Conservation (phyloP, 2,329 filamentous ascomycete genomes). For the Penicillium sp. region DNA sequence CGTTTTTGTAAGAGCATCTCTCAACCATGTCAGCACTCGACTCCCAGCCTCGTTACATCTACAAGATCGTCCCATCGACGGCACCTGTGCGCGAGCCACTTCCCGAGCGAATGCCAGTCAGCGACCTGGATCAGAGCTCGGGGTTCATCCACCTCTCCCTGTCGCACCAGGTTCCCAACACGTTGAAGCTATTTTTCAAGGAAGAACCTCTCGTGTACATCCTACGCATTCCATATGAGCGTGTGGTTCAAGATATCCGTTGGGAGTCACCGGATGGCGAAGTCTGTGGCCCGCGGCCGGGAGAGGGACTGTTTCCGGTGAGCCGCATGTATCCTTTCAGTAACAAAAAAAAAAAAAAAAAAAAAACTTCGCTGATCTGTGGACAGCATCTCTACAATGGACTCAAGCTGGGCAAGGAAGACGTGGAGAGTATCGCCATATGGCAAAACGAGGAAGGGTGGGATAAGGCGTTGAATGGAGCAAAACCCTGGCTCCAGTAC, state of each 20-base stretch:
- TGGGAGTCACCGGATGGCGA: slow-evolving; percentile 41
- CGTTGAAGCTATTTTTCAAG: slow-evolving; percentile 39
- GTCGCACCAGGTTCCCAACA: slow-evolving; percentile 39
- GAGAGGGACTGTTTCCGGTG: slow-evolving; percentile 42
- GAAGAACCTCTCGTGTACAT: slow-evolving; percentile 39
- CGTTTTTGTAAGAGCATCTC: too few species aligned
- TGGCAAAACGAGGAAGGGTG: slow-evolving; percentile 40
- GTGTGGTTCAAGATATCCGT: slow-evolving; percentile 29
- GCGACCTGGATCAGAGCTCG: slow-evolving; percentile 36
- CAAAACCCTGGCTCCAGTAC: slow-evolving; percentile 38
- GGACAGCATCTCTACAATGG: slow-evolving; percentile 41
- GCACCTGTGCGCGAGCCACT: slow-evolving; percentile 36
- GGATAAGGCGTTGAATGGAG: slow-evolving; percentile 34
- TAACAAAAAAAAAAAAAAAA: background rate
- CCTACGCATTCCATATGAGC: slow-evolving; percentile 35
- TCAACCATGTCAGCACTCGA: slow-evolving; percentile 15
- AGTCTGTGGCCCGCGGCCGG: slow-evolving; percentile 36
- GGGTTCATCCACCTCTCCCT: slow-evolving; percentile 42
- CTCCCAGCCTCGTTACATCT: slow-evolving; percentile 34
- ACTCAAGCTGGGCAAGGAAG: slow-evolving; percentile 36
- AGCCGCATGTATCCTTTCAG: slow-evolving; percentile 12
- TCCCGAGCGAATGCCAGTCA: slow-evolving; percentile 37
- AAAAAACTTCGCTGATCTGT: background rate
- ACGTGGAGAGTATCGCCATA: slow-evolving; percentile 38
- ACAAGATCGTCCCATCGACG: slow-evolving; percentile 40